These are phyloP conservation scores for Phoma sp. DNA, from an alignment of 2,329 filamentous ascomycete genomes.

Conservation along the genomic window DNA sequence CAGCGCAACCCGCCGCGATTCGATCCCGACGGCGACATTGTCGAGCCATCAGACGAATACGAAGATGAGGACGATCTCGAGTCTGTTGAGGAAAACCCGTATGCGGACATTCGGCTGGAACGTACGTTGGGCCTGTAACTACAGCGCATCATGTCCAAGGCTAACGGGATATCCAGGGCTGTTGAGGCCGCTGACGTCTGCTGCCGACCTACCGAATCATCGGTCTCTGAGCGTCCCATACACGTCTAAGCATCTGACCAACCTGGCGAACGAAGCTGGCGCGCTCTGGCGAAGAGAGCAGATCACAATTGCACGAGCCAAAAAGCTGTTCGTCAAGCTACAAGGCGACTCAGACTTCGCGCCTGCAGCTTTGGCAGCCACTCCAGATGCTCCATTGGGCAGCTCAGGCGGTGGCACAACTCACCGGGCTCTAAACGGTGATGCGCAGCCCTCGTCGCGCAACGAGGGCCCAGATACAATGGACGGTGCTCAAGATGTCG, in stretches of 20 bases:
- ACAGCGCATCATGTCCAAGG: not conserved
- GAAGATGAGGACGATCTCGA: constrained; percentile 67
- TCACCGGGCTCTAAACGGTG: constrained; percentile 18
- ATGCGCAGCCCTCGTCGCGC: constrained; percentile 9
- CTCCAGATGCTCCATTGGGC: constrained; percentile 40
- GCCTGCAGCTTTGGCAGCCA: constrained; percentile 61
- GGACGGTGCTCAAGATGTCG: constrained; percentile 28
- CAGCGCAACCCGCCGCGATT: constrained; percentile 73
- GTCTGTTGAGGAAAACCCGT: constrained; percentile 73
- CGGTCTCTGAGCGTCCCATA: constrained; percentile 77
- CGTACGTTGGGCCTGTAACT: constrained; percentile 55
- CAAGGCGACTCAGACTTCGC: constrained; percentile 76
- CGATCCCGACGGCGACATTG: constrained; percentile 79
- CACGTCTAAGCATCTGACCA: constrained; percentile 72
- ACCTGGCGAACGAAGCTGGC: constrained; percentile 72
- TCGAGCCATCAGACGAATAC: constrained; percentile 74
- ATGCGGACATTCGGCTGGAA: constrained; percentile 73
- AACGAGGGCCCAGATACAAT: constrained; percentile 22
- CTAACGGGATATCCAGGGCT: constrained; percentile 59
- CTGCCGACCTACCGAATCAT: constrained; percentile 76
- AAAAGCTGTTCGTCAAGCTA: constrained; percentile 73
- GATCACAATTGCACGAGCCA: constrained; percentile 73
- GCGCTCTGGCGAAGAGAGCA: constrained; percentile 78
- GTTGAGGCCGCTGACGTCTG: constrained; percentile 75
- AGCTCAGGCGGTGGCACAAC: constrained; percentile 21